Base-by-base conservation (phyloP, 192 early-diverging fungal species). In the Gamsiella multidivaricata region DNA sequence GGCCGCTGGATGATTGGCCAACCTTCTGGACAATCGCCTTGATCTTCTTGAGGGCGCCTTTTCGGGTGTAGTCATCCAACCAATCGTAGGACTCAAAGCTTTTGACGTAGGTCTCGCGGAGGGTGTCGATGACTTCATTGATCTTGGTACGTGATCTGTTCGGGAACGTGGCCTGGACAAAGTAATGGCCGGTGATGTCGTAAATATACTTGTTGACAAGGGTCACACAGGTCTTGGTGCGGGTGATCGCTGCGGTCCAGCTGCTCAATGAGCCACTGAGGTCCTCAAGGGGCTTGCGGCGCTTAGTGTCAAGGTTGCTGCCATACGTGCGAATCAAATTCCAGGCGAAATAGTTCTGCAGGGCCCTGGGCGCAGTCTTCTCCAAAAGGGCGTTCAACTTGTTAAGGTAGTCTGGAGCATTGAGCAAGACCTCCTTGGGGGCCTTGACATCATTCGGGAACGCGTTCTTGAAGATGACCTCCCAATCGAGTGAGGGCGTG, bases 261-360 rank as follows among this genome's bases (percentile, higher is more conserved):
- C 1, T n/a, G 39, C 28, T 68, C 28, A 22, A 79, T 2, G 45
- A 59, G 61, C 12, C 43, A 45, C 12, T 9, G 20, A 75, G 54
- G 29, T 65, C 59, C 22, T 25, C 15, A 14, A 81, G 33, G 1
- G 86, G 86, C 3, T 69, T 69, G 18, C 65, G 82, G 14, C 80
- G 59, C 1, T 63, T 43, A 39, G 82, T 80, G 17, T 61, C 64
- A 42, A 86, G 66, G 25, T 67, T 69, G 18, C 63, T 45, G 11
- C 68, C 64, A 69, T 83, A 82, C 4, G 11, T 46, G 15, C 50
- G 52, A 15, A 89, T 69, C 23, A 69, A n/a, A 26, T 67, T 81
- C 88, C 88, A 89, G 5, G 67, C 57, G 53, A 89, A 81, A 52
- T 88, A 89, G 50, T 60, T 59, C 54, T 87, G 80, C 11, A 84